Base-by-base conservation (phyloP, 352 stramenopile genomes). In the Elongisporangium undulatum region DNA sequence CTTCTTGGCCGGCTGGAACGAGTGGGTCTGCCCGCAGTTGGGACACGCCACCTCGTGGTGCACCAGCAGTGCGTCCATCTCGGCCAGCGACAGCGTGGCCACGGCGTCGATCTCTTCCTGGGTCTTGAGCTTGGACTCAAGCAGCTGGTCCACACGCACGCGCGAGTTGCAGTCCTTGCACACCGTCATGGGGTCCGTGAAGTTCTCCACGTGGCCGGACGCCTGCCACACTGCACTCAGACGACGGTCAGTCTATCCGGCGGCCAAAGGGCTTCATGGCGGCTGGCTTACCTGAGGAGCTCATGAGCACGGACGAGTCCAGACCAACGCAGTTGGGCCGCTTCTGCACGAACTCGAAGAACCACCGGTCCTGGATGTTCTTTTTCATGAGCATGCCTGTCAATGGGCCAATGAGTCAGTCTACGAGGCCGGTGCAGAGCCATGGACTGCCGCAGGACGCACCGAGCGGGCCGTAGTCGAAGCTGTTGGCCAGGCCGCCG, bases 121-220 rank as follows among this genome's bases (percentile, higher is more conserved):
- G 0, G 68, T 72, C 34, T 67, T 51, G 29, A 90, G 62, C 54
- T 71, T 75, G 3, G 67, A 58, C 41, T 91, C 80, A 3, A 94
- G 77, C 26, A 91, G 61, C 61, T 92, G 79, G 57, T 94, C 82
- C 55, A 90, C 82, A 39, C 82, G 82, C 34, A 89, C 78, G 45
- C 84, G 82, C 15, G 77, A 81, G 74, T 99, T 98, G 71, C 93
- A 98, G 56, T 85, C 77, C 50, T 82, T 84, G 73, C 96, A 99
- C 72, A 99, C 95, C 6, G 97, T 93, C 94, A 99, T 99, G 22
- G 96, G 96, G 84, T 99, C 97, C 15, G 84, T 97, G 72, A 99
- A 99, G 63, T 97, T 97, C 51, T 96, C 93, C 19, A 99, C 86
- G 67, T 99, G 97, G 41, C 97, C 97, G 9, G 91, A 98, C 8